These are phyloP conservation scores for Mycena haematopus DNA, from an alignment of 768 basidiomycete species.

Conservation along the genomic window DNA sequence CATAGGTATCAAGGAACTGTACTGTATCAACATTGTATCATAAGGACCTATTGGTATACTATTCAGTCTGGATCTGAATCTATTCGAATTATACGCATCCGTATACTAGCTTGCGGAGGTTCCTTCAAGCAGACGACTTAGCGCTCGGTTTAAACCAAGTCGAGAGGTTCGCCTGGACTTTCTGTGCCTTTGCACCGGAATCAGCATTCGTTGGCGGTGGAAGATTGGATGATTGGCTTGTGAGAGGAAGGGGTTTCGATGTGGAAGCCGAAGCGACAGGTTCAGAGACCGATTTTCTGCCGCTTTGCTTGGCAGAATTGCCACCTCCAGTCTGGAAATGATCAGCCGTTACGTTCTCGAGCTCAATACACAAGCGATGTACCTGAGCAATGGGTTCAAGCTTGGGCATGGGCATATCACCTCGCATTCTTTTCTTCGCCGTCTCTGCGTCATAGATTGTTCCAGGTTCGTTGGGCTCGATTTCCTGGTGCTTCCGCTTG, in stretches of 20 bases:
- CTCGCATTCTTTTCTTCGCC: slow-evolving; percentile 9
- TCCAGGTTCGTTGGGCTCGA: slow-evolving; percentile 5
- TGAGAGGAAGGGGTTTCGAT: background rate
- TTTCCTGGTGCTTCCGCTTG: slow-evolving; percentile 10
- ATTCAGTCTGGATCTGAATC: background rate
- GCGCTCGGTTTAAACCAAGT: slow-evolving; percentile 7
- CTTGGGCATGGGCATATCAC: slow-evolving; percentile 15
- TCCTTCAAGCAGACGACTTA: background rate
- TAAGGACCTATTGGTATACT: too few relatives aligned
- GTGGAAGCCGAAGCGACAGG: background rate
- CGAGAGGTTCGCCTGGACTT: slow-evolving; percentile 9
- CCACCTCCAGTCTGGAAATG: background rate
- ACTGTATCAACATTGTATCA: slow-evolving; percentile 12
- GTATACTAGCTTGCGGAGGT: background rate
- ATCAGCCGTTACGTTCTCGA: background rate
- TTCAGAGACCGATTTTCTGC: background rate
- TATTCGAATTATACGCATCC: background rate
- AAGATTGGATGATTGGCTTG: slow-evolving; percentile 2
- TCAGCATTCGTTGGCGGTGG: background rate
- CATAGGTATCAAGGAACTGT: slow-evolving; percentile 1
- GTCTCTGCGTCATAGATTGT: slow-evolving; percentile 12
- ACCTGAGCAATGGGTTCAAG: slow-evolving; percentile 12
- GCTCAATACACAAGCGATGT: background rate
- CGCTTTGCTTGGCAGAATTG: background rate
- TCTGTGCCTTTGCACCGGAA: slow-evolving; percentile 3